Percentiles rank a stretch among this genome's conserved stretches.
phyloP scores from a whole-genome alignment of 2,329 filamentous ascomycete genomes.

The Ophiostoma ulmi region DNA sequence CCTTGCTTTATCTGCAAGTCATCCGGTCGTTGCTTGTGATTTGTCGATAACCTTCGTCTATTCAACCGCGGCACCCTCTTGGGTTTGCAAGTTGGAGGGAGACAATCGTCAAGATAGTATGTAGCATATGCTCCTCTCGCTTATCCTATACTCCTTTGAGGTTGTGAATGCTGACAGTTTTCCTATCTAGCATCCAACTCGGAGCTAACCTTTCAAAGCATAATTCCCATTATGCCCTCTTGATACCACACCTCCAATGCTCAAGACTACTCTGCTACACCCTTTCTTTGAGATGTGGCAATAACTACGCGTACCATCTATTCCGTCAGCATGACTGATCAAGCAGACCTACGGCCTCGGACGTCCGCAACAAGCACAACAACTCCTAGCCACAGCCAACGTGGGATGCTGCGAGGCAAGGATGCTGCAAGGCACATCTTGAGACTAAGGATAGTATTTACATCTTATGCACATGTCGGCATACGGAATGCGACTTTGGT shows the following conservation, averaged over 20 bases:
- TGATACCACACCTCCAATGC: neutral
- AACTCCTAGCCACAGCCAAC: neutral
- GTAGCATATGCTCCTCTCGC: too few species aligned
- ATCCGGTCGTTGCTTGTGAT: neutral
- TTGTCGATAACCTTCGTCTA: neutral
- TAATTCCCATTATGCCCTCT: neutral
- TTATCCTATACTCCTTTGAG: too few species aligned
- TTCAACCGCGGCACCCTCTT: neutral
- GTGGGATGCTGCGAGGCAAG: neutral
- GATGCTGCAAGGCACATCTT: slow-evolving; percentile 5
- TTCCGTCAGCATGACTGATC: neutral
- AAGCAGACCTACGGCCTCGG: neutral
- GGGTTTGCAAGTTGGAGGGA: too few species aligned
- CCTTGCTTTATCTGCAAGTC: neutral
- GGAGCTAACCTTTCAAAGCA: neutral
- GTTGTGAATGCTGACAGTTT: too few species aligned
- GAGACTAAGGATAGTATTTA: neutral
- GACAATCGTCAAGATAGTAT: too few species aligned
- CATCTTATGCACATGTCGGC: neutral
- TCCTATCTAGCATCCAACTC: too few species aligned
- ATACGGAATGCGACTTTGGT: neutral
- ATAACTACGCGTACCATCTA: neutral
- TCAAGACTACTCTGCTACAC: neutral
- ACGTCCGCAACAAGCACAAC: neutral
- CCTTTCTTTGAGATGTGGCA: neutral